Evolutionary conservation across 257 asterid genomes (phyloP), one percentile per base, ranked within the genome.

Genomic region (Voacanga thouarsii): DNA sequence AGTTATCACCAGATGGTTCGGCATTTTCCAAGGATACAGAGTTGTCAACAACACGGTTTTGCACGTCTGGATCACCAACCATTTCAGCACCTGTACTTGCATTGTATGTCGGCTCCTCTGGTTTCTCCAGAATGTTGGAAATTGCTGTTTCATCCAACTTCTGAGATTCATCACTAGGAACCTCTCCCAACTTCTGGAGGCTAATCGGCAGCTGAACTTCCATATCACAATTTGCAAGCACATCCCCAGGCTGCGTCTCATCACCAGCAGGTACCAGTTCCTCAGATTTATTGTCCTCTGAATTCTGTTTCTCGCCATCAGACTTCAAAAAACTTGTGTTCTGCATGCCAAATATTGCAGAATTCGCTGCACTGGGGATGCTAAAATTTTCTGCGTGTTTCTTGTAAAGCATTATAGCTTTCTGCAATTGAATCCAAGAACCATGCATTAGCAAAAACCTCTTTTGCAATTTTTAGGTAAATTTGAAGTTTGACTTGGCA

Each of bases 391-490:
- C 91, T 79, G 81, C 88, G 84, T 87, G 89, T 85, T 85, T 86
- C 88, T 87, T 87, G 81, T 95, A 95, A 45, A 91, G 96, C 21
- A 89, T 80, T 84, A 90, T 78, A 51, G 98, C 93, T 88, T 87
- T 93, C 99, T 95, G 93, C 87, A 86, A 76, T 70, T 69, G 56
- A 53, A 83, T 30, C 69, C 53, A 69, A 70, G 18, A 73, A 75
- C 71, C 72, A 51, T 44, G 45, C 53, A 71, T 83, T 18, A 84
- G 78, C 51, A 75, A 72, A 57, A 68, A 19, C 26, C 3, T 9
- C 19, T 66, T 33, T 37, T 6, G 26, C 12, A 33, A 7, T 7
- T 16, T 33, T 6, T 33, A 15, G 44, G 70, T 33, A 64, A 30
- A 28, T 30, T 37, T 4, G 14, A 68, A 39, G 53, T 47, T 68